phyloP scores from a whole-genome alignment of 257 asterid genomes.

The Prunella vulgaris region DNA sequence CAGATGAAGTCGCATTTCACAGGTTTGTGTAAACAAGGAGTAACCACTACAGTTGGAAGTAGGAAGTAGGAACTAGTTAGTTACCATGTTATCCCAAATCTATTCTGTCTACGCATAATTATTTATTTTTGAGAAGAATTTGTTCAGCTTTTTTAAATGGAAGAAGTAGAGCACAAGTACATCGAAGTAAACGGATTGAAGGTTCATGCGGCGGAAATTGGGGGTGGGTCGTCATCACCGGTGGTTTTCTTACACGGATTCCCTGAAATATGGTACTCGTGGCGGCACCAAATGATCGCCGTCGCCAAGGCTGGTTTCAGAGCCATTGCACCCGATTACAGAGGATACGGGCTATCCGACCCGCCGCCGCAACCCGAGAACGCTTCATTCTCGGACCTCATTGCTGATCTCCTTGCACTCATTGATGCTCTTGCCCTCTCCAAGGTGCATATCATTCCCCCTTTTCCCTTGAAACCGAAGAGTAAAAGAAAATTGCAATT shows the following conservation, averaged over 20 bases:
- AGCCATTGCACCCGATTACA: constrained; percentile 55
- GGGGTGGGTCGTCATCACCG: constrained; percentile 31
- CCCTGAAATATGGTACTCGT: constrained; percentile 66
- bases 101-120: no score
- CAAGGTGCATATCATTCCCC: constrained; percentile 21
- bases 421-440: constrained; percentile 34
- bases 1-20: no score
- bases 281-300: constrained; percentile 69
- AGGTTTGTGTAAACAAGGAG: no score
- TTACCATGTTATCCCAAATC: no score
- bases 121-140: no score
- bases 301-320: constrained; percentile 48
- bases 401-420: constrained; percentile 38
- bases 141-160: no score
- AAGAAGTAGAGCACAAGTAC: constrained; percentile 34
- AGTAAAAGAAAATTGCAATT: not conserved
- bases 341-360: constrained; percentile 62
- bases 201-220: constrained; percentile 51
- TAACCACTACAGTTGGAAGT: no score
- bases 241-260: constrained; percentile 62
- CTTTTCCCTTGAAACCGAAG: not conserved
- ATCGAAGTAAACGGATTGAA: constrained; percentile 37
- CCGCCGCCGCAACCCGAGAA: constrained; percentile 45
- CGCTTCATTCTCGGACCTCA: constrained; percentile 37
- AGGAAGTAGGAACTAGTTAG: no score